Conservation (phyloP, 2,329 filamentous ascomycete species). For the Calonectria hongkongensis region DNA sequence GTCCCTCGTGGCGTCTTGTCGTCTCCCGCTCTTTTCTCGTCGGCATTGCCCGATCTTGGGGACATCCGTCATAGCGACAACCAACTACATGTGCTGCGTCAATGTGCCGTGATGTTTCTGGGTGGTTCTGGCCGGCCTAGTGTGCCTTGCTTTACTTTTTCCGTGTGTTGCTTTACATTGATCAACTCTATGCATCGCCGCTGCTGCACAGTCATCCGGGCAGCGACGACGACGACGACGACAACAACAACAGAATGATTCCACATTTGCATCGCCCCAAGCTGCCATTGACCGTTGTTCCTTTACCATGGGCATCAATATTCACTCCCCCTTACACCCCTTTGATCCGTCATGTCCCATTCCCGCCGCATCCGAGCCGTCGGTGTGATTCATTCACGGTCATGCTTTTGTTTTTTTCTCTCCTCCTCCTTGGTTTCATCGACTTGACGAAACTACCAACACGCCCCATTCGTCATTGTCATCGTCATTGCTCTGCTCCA, state of each 20-base stretch:
- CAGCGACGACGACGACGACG: background rate
- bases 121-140: background rate
- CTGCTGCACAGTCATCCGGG: slow-evolving; percentile 14
- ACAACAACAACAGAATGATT: background rate
- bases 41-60: slow-evolving; percentile 21
- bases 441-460: background rate
- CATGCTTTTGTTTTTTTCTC: background rate
- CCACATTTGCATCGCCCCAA: slow-evolving; percentile 12
- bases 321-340: slow-evolving; percentile 11
- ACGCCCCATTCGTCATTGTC: slow-evolving; percentile 26
- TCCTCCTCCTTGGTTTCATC: background rate
- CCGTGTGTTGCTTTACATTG: background rate
- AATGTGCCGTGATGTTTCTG: background rate
- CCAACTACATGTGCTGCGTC: background rate
- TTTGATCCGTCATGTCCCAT: background rate
- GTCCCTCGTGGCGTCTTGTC: slow-evolving; percentile 24
- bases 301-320: background rate
- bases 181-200: background rate
- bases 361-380: slow-evolving; percentile 27
- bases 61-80: background rate
- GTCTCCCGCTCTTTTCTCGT: slow-evolving; percentile 27
- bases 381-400: slow-evolving; percentile 19
- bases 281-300: slow-evolving; percentile 8
- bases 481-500: slow-evolving; percentile 12
- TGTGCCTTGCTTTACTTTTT: background rate